Percentiles rank a stretch among this genome's conserved stretches.
These are phyloP conservation scores for Mediolabrus comicus DNA, from an alignment of 108 stramenopile genomes.

Conservation along the genomic window DNA sequence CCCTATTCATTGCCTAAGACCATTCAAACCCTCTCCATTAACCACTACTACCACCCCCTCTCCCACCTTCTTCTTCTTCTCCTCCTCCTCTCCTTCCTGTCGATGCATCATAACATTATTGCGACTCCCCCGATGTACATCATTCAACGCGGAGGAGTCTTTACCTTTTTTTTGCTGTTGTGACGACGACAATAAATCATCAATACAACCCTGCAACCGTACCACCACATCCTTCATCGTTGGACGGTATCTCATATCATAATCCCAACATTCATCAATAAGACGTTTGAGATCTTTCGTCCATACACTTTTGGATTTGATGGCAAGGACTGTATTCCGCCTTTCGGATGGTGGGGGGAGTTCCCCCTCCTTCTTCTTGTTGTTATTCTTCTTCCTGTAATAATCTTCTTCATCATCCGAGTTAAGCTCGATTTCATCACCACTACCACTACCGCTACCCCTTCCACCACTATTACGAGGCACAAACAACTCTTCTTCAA, in stretches of 20 bases:
- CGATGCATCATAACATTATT: neutral
- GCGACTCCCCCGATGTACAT: neutral
- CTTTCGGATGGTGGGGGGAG: neutral
- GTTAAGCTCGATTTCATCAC: too few relatives aligned
- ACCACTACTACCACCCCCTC: neutral
- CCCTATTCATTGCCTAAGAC: too few relatives aligned
- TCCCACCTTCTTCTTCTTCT: neutral
- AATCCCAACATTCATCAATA: slow-evolving; percentile 4
- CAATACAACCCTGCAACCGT: slow-evolving; percentile 1
- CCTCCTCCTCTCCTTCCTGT: neutral
- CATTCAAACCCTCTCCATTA: too few relatives aligned
- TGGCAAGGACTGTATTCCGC: neutral
- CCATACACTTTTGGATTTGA: neutral
- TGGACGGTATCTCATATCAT: slow-evolving; percentile 3
- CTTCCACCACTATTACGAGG: neutral
- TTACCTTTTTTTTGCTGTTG: slow-evolving; percentile 1
- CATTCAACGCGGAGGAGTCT: neutral
- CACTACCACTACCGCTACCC: neutral
- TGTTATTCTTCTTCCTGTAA: too few relatives aligned
- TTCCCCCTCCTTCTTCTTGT: too few relatives aligned
- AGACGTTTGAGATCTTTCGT: neutral
- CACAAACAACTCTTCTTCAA: neutral
- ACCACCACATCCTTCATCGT: neutral
- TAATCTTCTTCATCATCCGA: too few relatives aligned
- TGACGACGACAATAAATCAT: neutral